Evolutionary conservation across 192 early-diverging fungal species (phyloP).

Genomic region (Geranomyces variabilis): DNA sequence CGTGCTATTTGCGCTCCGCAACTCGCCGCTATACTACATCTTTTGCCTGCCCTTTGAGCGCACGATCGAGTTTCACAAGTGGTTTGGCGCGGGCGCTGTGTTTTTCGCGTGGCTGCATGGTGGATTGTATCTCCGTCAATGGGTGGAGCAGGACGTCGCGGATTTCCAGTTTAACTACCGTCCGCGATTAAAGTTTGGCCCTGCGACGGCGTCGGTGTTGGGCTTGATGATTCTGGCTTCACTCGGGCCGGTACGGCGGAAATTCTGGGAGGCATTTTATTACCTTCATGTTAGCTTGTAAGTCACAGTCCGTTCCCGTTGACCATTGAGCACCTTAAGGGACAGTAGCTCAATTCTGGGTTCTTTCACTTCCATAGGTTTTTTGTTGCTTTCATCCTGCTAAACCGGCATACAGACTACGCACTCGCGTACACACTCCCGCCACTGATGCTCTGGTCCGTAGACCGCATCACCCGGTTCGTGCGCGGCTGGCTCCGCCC

Average conservation of each 20-base stretch:
- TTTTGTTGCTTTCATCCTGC: conserved; percentile 17
- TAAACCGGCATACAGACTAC: conserved; percentile 16
- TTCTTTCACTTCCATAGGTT: too few species aligned
- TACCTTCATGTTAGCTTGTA: conserved; percentile 8
- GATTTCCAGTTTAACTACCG: conserved; percentile 12
- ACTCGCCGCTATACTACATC: conserved; percentile 21
- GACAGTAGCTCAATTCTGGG: too few species aligned
- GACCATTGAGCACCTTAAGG: too few species aligned
- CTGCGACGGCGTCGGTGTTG: conserved; percentile 8
- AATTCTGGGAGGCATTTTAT: conserved; percentile 14
- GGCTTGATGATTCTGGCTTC: conserved; percentile 3
- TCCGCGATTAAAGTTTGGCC: conserved; percentile 14
- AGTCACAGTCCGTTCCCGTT: background rate
- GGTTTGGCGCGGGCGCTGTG: conserved; percentile 19
- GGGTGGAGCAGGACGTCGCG: conserved; percentile 1
- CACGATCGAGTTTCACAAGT: conserved; percentile 24
- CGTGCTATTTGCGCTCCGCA: conserved; percentile 21
- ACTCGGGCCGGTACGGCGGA: background rate
- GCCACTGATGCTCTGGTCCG: conserved; percentile 12
- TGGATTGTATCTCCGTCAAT: conserved; percentile 17
- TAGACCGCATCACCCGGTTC: conserved; percentile 17
- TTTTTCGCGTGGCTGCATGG: conserved; percentile 26
- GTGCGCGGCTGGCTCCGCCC: conserved; percentile 12
- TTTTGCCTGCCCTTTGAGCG: conserved; percentile 25
- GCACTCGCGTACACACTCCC: conserved; percentile 21